Evolutionary conservation across 1,139 yeast genomes (phyloP).

Genomic region (Blastobotrys capitulatus): DNA sequence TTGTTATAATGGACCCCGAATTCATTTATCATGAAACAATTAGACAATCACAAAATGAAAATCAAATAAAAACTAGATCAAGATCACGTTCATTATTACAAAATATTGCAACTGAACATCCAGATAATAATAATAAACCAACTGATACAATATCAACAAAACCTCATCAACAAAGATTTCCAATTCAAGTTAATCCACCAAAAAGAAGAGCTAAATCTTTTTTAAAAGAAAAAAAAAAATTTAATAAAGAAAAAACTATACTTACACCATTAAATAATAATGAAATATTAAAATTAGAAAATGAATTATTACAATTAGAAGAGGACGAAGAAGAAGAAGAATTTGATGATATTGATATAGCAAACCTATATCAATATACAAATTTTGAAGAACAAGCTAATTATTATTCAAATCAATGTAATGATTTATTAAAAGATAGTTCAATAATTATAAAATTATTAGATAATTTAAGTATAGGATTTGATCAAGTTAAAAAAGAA

Average conservation of each 20-base stretch:
- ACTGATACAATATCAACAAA: neutral
- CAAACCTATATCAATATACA: constrained; percentile 22
- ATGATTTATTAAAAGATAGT: constrained; percentile 39
- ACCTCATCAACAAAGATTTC: neutral
- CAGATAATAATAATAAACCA: neutral
- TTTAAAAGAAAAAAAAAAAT: neutral
- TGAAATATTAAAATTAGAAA: constrained; percentile 7
- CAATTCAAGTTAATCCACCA: constrained; percentile 19
- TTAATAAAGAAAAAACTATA: neutral
- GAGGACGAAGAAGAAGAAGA: constrained; percentile 10
- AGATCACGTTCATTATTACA: constrained; percentile 11
- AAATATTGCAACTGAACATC: constrained; percentile 7
- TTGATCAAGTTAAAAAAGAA: constrained; percentile 52
- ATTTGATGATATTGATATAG: constrained; percentile 25
- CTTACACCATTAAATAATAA: constrained; percentile 13
- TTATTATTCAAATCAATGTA: constrained; percentile 31
- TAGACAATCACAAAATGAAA: neutral
- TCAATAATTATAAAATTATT: constrained; percentile 40
- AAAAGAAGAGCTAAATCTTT: constrained; percentile 18
- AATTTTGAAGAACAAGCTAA: constrained; percentile 29
- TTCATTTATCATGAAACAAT: constrained; percentile 11
- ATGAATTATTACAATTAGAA: neutral
- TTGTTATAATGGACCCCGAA: constrained; percentile 12
- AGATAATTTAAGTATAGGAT: constrained; percentile 43
- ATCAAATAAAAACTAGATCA: neutral